Base-by-base conservation (phyloP, 2,329 filamentous ascomycete genomes). In the Cladosporium halotolerans region DNA sequence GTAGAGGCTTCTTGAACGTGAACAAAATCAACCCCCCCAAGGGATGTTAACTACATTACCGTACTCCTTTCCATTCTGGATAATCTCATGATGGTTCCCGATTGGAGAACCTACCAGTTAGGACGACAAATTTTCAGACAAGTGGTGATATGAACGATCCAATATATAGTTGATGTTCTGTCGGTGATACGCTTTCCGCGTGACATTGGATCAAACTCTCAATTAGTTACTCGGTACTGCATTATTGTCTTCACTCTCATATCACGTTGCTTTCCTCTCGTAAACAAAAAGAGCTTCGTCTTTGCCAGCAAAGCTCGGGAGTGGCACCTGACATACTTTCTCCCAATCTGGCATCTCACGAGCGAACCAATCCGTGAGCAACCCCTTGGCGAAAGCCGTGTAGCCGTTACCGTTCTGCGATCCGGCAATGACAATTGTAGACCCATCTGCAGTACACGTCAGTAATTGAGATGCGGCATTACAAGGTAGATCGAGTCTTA, bases 371-470 rank as follows among this genome's bases (percentile, higher is more conserved):
- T 83, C 77, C 60, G 84, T 83, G 66, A 88, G 81, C 19, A 78
- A 82, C 67, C 78, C 72, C 59, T 78, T 74, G 51, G 73, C 76
- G 66, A 89, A 89, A 0, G 79, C 83, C 0, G 86, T 90, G 65
- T 87, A 89, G 2, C 86, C 84, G 66, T 88, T 89, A 16, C 70
- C 70, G 65, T 89, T 89, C 70, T 89, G 85, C 18, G 86, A 88
- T 16, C 86, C 86, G 1, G 85, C 85, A 11, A 87, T 81, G n/a
- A 85, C 80, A 47, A 89, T 75, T 3, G 78, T 82, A 61, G 84
- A 78, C 32, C 84, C 83, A 43, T 60, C 63, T 65, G 45, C 11
- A 10, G 51, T 14, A 5, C 13, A 14, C 19, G 42, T 50, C 39
- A 55, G 47, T n/a, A 16, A 32, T n/a, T 28, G 23, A 5, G 23